Evolutionary conservation across 345 rosid species (phyloP).

Genomic region (Hevea brasiliensis): DNA sequence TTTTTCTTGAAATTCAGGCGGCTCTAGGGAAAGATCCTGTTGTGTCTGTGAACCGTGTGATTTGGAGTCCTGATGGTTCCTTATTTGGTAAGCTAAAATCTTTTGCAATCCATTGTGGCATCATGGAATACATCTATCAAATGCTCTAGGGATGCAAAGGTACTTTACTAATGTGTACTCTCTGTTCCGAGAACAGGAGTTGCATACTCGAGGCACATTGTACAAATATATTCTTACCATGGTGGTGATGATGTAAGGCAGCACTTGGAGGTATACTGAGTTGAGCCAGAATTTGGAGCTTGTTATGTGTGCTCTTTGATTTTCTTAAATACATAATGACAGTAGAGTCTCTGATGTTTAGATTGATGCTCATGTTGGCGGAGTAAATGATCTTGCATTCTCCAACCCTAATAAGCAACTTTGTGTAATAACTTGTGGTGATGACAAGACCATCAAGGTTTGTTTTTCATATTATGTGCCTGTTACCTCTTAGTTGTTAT

Average conservation of each 20-base stretch:
- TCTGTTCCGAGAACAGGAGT: constrained; percentile 59
- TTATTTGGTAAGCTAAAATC: constrained; percentile 69
- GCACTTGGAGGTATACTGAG: constrained; percentile 67
- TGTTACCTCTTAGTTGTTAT: neutral
- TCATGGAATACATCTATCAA: neutral
- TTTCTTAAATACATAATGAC: constrained; percentile 17
- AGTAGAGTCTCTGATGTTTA: constrained; percentile 25
- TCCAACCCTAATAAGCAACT: constrained; percentile 81
- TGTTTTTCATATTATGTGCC: constrained; percentile 14
- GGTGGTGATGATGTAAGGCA: constrained; percentile 79
- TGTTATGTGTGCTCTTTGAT: constrained; percentile 2
- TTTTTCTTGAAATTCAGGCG: constrained; percentile 49
- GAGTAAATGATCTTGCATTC: constrained; percentile 78
- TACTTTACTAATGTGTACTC: constrained; percentile 14
- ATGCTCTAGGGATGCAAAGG: constrained; percentile 6
- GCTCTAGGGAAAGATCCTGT: constrained; percentile 83
- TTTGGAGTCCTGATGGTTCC: constrained; percentile 95
- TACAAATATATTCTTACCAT: constrained; percentile 82
- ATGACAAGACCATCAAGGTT: constrained; percentile 86
- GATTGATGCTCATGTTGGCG: constrained; percentile 83
- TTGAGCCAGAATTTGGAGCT: neutral
- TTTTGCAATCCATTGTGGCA: constrained; percentile 13
- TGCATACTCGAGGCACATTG: constrained; percentile 89
- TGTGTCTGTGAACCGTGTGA: constrained; percentile 92
- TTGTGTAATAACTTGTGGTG: constrained; percentile 84